These are phyloP conservation scores for Rhodotorula mucilaginosa DNA, from an alignment of 1,284 basidiomycete genomes.

Conservation along the genomic window DNA sequence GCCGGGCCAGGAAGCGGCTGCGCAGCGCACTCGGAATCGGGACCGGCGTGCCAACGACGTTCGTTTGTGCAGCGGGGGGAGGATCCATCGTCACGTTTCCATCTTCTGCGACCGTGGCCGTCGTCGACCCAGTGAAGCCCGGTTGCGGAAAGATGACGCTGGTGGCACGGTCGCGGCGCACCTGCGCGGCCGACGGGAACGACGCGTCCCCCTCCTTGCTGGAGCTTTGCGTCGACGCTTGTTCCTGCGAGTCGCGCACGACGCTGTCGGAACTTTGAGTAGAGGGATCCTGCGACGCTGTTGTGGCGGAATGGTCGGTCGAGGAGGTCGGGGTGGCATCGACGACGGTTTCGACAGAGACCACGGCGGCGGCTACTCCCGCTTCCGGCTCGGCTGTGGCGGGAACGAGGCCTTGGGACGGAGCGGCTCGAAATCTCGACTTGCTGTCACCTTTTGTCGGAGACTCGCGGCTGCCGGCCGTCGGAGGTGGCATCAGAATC, in stretches of 20 bases:
- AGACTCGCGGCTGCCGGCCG: not conserved
- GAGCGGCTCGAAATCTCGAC: not conserved
- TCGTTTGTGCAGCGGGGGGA: not conserved
- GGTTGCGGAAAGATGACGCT: not conserved
- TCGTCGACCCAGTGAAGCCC: not conserved
- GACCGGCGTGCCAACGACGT: not conserved
- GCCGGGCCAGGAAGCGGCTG: too few relatives aligned
- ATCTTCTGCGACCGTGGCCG: too few relatives aligned
- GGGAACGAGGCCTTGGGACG: too few relatives aligned
- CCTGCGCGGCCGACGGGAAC: not conserved
- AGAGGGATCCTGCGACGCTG: not conserved
- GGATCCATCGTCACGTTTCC: not conserved
- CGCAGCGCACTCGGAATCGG: too few relatives aligned
- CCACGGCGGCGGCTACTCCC: not conserved
- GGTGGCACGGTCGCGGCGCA: not conserved
- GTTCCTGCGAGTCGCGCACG: not conserved
- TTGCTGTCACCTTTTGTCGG: not conserved
- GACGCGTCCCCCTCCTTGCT: not conserved
- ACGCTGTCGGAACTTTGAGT: not conserved
- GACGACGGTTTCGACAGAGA: not conserved
- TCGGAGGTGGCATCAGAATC: conserved; percentile 25
- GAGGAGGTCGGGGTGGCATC: not conserved
- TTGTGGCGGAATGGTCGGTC: not conserved
- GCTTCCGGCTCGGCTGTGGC: not conserved
- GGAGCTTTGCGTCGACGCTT: not conserved